Conservation (phyloP, 768 basidiomycete species). For the Auricularia auricula-judae region DNA sequence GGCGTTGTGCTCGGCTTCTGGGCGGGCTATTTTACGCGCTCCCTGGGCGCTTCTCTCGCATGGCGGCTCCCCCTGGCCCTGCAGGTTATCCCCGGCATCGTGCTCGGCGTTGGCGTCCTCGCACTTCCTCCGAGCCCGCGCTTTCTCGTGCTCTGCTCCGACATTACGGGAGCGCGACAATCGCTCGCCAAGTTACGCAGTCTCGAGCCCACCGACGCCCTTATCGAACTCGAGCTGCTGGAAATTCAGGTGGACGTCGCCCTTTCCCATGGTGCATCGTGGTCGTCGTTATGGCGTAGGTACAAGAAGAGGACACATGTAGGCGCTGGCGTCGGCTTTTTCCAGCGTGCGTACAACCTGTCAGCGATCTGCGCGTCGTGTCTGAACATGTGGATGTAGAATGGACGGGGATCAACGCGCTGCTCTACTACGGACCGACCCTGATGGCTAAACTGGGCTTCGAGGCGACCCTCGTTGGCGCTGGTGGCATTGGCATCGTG, state of each 20-base stretch:
- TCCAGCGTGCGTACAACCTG: slow-evolving; percentile 49
- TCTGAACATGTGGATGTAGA: slow-evolving; percentile 30
- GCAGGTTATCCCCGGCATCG: slow-evolving; percentile 57
- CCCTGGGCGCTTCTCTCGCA: slow-evolving; percentile 49
- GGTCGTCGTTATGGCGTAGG: slow-evolving; percentile 47
- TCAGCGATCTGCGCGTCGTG: slow-evolving; percentile 5
- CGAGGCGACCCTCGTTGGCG: slow-evolving; percentile 48
- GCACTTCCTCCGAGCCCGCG: slow-evolving; percentile 43
- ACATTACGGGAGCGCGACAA: slow-evolving; percentile 42
- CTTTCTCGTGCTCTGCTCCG: slow-evolving; percentile 43
- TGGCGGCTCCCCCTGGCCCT: slow-evolving; percentile 72
- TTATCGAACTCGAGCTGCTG: slow-evolving; percentile 30
- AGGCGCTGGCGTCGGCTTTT: slow-evolving; percentile 68
- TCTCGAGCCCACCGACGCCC: slow-evolving; percentile 33
- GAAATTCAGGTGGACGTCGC: slow-evolving; percentile 5
- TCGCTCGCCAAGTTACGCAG: slow-evolving; percentile 49
- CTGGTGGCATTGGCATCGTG: slow-evolving; percentile 69
- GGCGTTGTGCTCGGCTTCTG: slow-evolving; percentile 80
- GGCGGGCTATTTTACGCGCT: slow-evolving; percentile 65
- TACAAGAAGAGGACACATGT: slow-evolving; percentile 55
- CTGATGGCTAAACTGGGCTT: slow-evolving; percentile 56
- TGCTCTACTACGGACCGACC: slow-evolving; percentile 73
- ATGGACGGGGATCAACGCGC: slow-evolving; percentile 80
- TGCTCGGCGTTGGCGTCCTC: slow-evolving; percentile 48
- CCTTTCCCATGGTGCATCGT: slow-evolving; percentile 30